A percentile compares a stretch with the other conserved stretches of the same genome.
phyloP scores from a whole-genome alignment of 345 rosid genomes.

The Eucalyptus victrix region DNA sequence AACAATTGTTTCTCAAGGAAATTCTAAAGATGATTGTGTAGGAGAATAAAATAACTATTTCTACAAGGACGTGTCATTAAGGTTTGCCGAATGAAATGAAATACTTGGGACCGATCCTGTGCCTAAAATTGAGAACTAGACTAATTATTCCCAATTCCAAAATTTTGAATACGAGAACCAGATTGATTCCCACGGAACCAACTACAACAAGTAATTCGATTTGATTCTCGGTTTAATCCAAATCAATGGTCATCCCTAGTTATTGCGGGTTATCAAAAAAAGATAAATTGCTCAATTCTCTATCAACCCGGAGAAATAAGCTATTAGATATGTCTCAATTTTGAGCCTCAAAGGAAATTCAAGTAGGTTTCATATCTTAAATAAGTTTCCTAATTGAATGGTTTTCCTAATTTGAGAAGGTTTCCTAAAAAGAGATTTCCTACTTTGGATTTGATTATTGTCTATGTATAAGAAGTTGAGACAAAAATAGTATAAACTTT shows the following conservation, averaged over 20 bases:
- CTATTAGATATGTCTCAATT: no score
- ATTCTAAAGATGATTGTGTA: neutral
- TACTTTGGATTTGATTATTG: no score
- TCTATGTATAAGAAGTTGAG: no score
- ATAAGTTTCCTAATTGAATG: no score
- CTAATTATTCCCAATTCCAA: neutral
- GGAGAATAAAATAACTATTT: neutral
- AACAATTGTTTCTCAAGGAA: neutral
- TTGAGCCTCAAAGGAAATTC: no score
- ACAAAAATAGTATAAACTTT: no score
- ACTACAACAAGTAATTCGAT: no score
- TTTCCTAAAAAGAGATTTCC: no score
- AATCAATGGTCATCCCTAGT: neutral
- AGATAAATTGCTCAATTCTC: neutral
- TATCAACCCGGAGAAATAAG: neutral
- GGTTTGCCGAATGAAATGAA: neutral
- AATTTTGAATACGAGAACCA: fast-evolving
- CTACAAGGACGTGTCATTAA: neutral
- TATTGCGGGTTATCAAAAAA: neutral
- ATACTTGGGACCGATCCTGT: fast-evolving
- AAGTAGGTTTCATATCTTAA: no score
- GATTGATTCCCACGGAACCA: neutral
- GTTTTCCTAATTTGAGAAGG: no score
- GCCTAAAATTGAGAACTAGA: no score
- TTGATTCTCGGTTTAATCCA: no score